These are phyloP conservation scores for Jaltomata sinuosa DNA, from an alignment of 257 asterid genomes.

Conservation along the genomic window DNA sequence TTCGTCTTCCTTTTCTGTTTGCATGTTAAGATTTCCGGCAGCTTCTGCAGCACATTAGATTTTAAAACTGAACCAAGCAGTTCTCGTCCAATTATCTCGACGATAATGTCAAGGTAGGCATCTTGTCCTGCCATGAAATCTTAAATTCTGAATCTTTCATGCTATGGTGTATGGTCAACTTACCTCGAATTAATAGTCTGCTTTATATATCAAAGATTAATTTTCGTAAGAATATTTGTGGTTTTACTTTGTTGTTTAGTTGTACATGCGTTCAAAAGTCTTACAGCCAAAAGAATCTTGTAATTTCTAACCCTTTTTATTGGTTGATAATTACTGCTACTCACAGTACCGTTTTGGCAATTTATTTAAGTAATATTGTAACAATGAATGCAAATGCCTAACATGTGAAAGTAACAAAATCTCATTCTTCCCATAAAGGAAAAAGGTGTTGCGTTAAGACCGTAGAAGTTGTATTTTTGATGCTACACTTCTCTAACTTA, in stretches of 20 bases:
- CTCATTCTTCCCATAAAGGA: background rate
- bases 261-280: background rate
- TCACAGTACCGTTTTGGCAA: background rate
- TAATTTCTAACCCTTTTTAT: background rate
- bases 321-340: background rate
- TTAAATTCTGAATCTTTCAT: background rate
- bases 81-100: constrained; percentile 36
- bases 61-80: constrained; percentile 36
- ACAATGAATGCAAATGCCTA: background rate
- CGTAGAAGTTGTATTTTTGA: too few species aligned
- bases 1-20: background rate
- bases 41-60: constrained; percentile 40
- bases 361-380: background rate
- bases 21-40: constrained; percentile 32
- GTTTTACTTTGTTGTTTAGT: background rate
- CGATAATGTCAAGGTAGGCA: constrained; percentile 63
- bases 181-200: constrained; percentile 1
- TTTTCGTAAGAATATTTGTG: background rate
- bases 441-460: background rate
- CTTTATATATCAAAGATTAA: background rate
- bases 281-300: background rate
- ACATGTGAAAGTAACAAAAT: background rate
- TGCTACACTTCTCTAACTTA: too few species aligned
- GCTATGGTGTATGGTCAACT: constrained; percentile 1
- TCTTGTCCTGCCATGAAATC: background rate